A percentile compares a stretch with the other conserved stretches of the same genome.
Conservation (phyloP, 2,329 filamentous ascomycete genomes). For the Colletotrichum sublineola region DNA sequence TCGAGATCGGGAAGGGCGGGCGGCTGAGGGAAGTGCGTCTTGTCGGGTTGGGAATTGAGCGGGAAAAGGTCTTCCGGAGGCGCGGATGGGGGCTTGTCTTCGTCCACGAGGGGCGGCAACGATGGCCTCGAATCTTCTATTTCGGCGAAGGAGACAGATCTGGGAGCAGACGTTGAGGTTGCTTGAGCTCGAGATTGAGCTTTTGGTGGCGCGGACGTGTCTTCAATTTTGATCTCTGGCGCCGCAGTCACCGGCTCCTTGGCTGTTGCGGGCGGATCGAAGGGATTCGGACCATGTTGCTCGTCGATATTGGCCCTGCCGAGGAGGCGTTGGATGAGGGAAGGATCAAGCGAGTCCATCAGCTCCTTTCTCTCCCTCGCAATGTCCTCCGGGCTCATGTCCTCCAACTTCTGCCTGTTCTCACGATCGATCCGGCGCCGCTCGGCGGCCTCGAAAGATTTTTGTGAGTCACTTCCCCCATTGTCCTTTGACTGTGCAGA, state of each 20-base stretch:
- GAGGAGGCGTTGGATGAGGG: conserved; percentile 81
- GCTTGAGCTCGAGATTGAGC: conserved; percentile 5
- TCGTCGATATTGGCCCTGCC: conserved; percentile 83
- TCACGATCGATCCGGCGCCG: conserved; percentile 83
- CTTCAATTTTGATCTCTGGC: conserved; percentile 54
- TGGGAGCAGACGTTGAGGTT: conserved; percentile 21
- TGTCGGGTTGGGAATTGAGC: conserved; percentile 53
- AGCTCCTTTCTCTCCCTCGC: conserved; percentile 84
- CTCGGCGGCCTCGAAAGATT: conserved; percentile 66
- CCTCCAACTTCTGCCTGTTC: conserved; percentile 78
- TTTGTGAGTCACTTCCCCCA: conserved; percentile 33
- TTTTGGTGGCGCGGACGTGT: conserved; percentile 47
- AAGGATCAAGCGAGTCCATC: conserved; percentile 81
- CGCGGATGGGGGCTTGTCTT: conserved; percentile 58
- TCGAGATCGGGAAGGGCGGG: conserved; percentile 78
- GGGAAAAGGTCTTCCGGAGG: conserved; percentile 59
- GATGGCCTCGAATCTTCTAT: conserved; percentile 13
- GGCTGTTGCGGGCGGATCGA: conserved; percentile 50
- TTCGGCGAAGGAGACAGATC: conserved; percentile 11
- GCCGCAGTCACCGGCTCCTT: conserved; percentile 38
- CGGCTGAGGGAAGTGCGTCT: conserved; percentile 73
- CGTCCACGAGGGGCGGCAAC: conserved; percentile 48
- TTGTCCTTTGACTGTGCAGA: conserved; percentile 22
- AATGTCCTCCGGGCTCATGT: conserved; percentile 88
- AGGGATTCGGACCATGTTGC: conserved; percentile 56